These are phyloP conservation scores for Acanthamoeba quina DNA, from an alignment of 208 protist genomes.

Conservation along the genomic window DNA sequence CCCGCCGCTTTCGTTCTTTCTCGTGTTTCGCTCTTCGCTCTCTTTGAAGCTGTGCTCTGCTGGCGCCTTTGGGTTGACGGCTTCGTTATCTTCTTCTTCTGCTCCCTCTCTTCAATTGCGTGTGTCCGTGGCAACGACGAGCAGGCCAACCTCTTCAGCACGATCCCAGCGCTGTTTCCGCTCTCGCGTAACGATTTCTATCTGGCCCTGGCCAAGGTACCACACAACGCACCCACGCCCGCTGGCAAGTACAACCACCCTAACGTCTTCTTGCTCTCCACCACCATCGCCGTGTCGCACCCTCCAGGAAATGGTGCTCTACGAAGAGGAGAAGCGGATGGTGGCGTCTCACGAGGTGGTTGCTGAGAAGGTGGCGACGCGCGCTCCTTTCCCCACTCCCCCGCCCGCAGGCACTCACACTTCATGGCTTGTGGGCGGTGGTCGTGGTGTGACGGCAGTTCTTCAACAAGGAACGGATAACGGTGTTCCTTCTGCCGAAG, in stretches of 20 bases:
- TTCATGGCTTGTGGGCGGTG: too few relatives aligned
- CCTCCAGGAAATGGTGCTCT: neutral
- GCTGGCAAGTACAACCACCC: too few relatives aligned
- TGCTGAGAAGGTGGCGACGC: neutral
- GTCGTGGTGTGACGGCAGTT: neutral
- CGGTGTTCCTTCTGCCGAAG: neutral
- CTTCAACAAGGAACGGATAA: neutral
- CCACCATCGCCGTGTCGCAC: neutral
- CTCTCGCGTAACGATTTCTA: neutral
- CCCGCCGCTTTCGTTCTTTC: neutral
- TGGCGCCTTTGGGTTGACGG: neutral
- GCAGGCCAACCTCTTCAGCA: constrained; percentile 1
- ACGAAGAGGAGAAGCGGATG: neutral
- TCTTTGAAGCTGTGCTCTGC: neutral
- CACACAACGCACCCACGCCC: neutral
- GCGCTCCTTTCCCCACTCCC: too few relatives aligned
- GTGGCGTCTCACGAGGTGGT: neutral
- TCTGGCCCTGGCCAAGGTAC: neutral
- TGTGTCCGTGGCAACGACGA: neutral
- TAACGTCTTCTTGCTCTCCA: neutral
- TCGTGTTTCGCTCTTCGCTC: neutral
- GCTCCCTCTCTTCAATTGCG: neutral
- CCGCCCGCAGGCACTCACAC: too few relatives aligned
- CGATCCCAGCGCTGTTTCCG: neutral
- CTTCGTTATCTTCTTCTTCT: neutral